Conservation (phyloP, 441 rosid genomes). For the Brassica hybrid region DNA sequence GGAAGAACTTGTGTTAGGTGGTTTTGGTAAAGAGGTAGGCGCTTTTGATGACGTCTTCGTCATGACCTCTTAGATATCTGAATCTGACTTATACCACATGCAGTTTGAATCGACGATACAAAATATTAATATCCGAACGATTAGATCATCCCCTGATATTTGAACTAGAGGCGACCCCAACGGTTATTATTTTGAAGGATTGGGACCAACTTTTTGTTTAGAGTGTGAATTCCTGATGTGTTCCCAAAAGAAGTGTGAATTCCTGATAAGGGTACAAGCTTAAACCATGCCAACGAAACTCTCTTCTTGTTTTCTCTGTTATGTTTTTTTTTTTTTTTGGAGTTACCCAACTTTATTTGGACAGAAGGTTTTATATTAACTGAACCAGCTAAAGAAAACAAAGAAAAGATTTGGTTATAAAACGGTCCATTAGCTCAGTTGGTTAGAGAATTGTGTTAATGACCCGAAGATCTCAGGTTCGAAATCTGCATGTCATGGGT, state of each 20-base stretch:
- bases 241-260: not conserved
- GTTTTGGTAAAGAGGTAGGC: constrained; percentile 23
- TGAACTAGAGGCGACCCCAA: not conserved
- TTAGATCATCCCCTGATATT: constrained; percentile 3
- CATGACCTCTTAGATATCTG: not conserved
- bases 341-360: not conserved
- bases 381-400: not conserved
- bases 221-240: too few species aligned
- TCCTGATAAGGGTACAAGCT: too few species aligned
- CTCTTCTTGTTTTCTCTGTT: too few species aligned
- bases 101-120: constrained; percentile 4
- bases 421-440: constrained; percentile 37
- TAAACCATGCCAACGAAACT: too few species aligned
- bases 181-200: not conserved
- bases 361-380: not conserved
- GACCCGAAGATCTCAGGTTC: too few species aligned
- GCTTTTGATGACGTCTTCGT: constrained; percentile 4
- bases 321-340: too few species aligned
- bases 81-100: constrained; percentile 4
- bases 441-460: constrained; percentile 47
- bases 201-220: not conserved
- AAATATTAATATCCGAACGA: not conserved
- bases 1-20: constrained; percentile 30
- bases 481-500: too few species aligned
- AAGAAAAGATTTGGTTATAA: not conserved